These are phyloP conservation scores for Cryptococcus deneoformans DNA, from an alignment of 1,284 basidiomycete genomes.

Conservation along the genomic window DNA sequence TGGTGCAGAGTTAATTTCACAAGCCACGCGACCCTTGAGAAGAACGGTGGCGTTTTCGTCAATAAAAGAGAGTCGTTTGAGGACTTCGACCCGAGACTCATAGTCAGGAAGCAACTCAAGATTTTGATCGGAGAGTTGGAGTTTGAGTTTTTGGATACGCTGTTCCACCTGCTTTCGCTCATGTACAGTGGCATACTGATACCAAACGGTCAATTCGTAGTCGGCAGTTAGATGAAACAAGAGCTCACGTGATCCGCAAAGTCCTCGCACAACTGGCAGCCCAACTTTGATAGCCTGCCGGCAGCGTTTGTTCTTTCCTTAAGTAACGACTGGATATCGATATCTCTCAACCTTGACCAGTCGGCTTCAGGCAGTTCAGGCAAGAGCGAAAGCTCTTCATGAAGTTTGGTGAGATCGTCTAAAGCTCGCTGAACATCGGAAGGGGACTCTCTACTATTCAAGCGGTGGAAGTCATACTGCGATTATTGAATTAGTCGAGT, in stretches of 20 bases:
- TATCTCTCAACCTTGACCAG: slow-evolving; percentile 74
- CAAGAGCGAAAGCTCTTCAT: slow-evolving; percentile 54
- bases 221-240: background rate
- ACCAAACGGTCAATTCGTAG: no score
- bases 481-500: background rate
- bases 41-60: slow-evolving; percentile 91
- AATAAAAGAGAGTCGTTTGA: slow-evolving; percentile 89
- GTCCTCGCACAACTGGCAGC: slow-evolving; percentile 60
- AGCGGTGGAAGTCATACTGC: background rate
- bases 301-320: slow-evolving; percentile 59
- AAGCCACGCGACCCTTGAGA: slow-evolving; percentile 95
- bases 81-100: slow-evolving; percentile 85
- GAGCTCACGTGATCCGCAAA: slow-evolving; percentile 66
- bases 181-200: slow-evolving; percentile 72
- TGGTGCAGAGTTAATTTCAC: slow-evolving; percentile 98
- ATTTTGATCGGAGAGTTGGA: slow-evolving; percentile 91
- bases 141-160: slow-evolving; percentile 70
- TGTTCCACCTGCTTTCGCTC: slow-evolving; percentile 67
- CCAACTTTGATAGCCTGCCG: slow-evolving; percentile 52
- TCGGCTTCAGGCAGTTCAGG: slow-evolving; percentile 68
- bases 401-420: slow-evolving; percentile 53
- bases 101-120: slow-evolving; percentile 96
- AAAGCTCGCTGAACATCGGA: slow-evolving; percentile 20
- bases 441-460: background rate
- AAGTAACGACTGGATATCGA: slow-evolving; percentile 90